Evolutionary conservation across 495 filamentous ascomycete genomes (phyloP).

Genomic region (Penicillium flavigenum): DNA sequence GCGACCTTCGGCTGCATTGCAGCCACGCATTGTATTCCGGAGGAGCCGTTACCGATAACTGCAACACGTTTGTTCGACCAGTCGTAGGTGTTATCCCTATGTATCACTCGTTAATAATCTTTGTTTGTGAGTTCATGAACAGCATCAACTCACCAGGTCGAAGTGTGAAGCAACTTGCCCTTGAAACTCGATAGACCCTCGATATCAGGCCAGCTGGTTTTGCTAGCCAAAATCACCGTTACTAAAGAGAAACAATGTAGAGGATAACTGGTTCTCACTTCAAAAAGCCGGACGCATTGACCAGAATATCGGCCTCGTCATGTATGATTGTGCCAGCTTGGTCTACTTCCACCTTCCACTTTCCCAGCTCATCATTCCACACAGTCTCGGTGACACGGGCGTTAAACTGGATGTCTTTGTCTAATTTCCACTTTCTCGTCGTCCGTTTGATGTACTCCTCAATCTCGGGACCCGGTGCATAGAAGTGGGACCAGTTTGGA

Average conservation of each 20-base stretch:
- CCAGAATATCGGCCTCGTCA: conserved; percentile 40
- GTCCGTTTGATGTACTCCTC: conserved; percentile 54
- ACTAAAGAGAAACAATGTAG: neutral
- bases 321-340: conserved; percentile 18
- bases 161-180: conserved; percentile 51
- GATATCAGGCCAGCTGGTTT: conserved; percentile 50
- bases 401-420: conserved; percentile 45
- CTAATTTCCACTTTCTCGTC: conserved; percentile 54
- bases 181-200: conserved; percentile 46
- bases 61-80: conserved; percentile 48
- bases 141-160: conserved; percentile 30
- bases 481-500: conserved; percentile 58
- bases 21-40: conserved; percentile 54
- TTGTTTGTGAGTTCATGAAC: neutral
- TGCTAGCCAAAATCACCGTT: conserved; percentile 8
- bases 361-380: conserved; percentile 48
- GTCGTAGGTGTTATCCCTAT: conserved; percentile 37
- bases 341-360: conserved; percentile 47
- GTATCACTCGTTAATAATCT: too few relatives aligned
- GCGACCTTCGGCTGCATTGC: conserved; percentile 46
- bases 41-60: conserved; percentile 50
- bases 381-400: conserved; percentile 41
- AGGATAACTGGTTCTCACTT: conserved; percentile 24
- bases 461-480: conserved; percentile 58
- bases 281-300: conserved; percentile 50